Base-by-base conservation (phyloP, 2,329 filamentous ascomycete genomes). In the Trichoderma breve region DNA sequence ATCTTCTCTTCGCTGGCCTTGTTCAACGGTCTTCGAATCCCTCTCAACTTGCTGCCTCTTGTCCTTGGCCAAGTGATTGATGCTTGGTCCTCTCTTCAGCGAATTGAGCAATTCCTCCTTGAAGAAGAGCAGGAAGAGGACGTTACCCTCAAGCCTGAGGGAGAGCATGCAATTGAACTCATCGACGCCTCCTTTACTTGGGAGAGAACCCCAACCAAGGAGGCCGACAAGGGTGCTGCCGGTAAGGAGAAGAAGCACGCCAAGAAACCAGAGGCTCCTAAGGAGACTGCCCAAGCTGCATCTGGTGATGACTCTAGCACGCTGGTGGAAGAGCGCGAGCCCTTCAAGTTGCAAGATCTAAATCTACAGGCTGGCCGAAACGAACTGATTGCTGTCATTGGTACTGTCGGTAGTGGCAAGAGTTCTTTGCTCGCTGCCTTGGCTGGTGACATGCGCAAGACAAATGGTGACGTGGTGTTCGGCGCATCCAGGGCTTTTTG, bases 1-100 rank as follows among this genome's bases (percentile, higher is more conserved):
- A 88, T 98, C 43, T 98, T 99, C 83, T 98, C 95, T 0, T 98
- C 95, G 0, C 86, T 98, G 15, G 95, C 95, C 0, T 83, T 98
- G 8, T 99, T 98, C 87, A 98, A 98, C 80, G 91, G 92, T 6
- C 86, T 99, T 57, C 90, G 96, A 55, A 89, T 98, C 81, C 96
- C 96, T 0, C 87, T 99, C 67, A 98, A 97, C 78, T 82, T 98
- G 77, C 85, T 98, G 2, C 95, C 95, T 0, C 83, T 97, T 74
- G 93, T 98, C 57, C 91, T 98, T 75, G 93, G 94, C 36, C 94
- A 97, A 80, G 89, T 94, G 1, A 93, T 95, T 15, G 96, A 99
- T 82, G 96, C 94, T 1, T 94, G 92, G 86, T 92, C 92, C 1
- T 97, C 95, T 0, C 78, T 98, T 7, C 88, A 90, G 73, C 92